Evolutionary conservation across 441 rosid genomes (phyloP).

Genomic region (Gossypium gossypioides): DNA sequence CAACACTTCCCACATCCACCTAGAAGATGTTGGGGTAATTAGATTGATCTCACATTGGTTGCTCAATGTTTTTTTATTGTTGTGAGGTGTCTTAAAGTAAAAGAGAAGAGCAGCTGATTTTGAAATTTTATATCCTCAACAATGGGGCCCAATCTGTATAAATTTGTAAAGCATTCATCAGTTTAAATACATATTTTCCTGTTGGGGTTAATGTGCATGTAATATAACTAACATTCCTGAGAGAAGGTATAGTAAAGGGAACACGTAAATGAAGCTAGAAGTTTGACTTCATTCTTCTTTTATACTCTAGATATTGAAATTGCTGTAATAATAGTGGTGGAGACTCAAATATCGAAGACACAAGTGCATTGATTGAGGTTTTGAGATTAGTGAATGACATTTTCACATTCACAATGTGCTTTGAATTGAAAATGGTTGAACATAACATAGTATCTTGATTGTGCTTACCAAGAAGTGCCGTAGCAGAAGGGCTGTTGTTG

Average conservation of each 20-base stretch:
- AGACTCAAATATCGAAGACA: neutral
- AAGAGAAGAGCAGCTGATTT: neutral
- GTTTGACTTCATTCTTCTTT: too few species aligned
- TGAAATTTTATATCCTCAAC: neutral
- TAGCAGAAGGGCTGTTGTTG: neutral
- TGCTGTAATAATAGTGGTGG: neutral
- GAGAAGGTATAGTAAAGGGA: neutral
- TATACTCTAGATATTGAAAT: neutral
- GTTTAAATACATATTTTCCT: neutral
- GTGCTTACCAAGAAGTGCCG: constrained; percentile 1
- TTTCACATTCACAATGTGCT: neutral
- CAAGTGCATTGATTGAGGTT: neutral
- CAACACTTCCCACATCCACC: neutral
- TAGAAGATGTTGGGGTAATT: constrained; percentile 3
- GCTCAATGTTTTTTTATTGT: neutral
- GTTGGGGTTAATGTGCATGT: neutral
- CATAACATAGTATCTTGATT: neutral
- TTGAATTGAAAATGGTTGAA: neutral
- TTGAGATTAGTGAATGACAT: neutral
- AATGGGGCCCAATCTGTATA: constrained; percentile 8
- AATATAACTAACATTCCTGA: neutral
- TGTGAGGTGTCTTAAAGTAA: neutral
- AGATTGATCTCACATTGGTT: neutral
- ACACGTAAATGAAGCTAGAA: neutral
- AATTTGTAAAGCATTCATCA: constrained; percentile 12